Base-by-base conservation (phyloP, 78 protist species). In the Dictyostelium firmibasis region DNA sequence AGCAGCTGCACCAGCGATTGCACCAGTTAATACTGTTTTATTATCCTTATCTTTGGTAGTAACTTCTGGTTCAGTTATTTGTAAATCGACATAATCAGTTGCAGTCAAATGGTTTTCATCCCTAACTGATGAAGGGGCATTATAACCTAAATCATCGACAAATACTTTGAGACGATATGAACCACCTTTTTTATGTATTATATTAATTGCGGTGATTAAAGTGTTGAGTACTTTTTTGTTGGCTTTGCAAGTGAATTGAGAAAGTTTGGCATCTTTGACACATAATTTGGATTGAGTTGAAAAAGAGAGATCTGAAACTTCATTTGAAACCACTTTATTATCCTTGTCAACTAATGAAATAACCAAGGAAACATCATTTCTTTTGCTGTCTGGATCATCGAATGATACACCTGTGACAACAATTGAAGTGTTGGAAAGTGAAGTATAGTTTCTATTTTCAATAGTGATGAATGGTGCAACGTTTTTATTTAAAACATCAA, bases 1-100 rank as follows among this genome's bases (percentile, higher is more conserved):
- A 70, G 35, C 94, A 1, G 77, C 87, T 0, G 94, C 86, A 81
- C 78, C 94, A 35, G 94, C 94, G 35, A 89, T 89, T 20, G 94
- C 94, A n/a, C 83, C 87, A 11, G 87, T 60, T n/a, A 89, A 78
- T 13, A 89, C 87, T 10, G 94, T 89, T 33, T 60, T 89, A 85
- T 89, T 89, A 79, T 41, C 69, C 4, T 53, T 35, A 3, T 60
- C 67, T 27, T 31, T 70, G 1, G 47, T 27, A 9, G 75, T 67
- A 14, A 79, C 77, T 11, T 29, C 86, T 4, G 78, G 60, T 67
- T 5, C 16, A 20, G 74, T 50, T 27, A 87, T 69, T 4, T 5
- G 2, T 2, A 87, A 41, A 0, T 27, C 47, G 18, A 78, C 50
- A 27, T 78, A 44, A 14, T 60, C 60, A 4, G 78, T 38, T 7